phyloP scores from a whole-genome alignment of 116 monocot species.

The Cymodocea nodosa region DNA sequence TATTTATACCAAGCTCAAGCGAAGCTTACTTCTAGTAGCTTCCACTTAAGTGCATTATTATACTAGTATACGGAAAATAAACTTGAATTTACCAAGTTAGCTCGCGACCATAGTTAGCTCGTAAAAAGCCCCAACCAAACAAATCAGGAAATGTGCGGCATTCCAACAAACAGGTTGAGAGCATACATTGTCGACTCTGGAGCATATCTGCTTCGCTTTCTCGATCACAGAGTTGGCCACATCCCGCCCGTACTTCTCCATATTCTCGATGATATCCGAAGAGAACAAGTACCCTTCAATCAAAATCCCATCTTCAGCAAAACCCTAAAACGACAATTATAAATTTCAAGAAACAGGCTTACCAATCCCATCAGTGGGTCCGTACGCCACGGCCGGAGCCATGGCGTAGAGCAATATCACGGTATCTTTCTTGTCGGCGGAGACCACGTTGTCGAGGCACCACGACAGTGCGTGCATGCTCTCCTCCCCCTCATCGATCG shows the following conservation, averaged over 20 bases:
- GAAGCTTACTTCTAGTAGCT: too few species aligned
- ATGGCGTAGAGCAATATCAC: conserved; percentile 29
- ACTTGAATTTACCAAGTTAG: too few species aligned
- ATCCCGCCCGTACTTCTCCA: conserved; percentile 19
- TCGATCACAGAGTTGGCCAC: conserved; percentile 11
- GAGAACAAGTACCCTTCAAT: conserved; percentile 20
- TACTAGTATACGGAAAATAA: too few species aligned
- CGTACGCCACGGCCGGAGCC: conserved; percentile 13
- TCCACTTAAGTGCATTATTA: too few species aligned
- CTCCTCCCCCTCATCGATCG: conserved; percentile 56
- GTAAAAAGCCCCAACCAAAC: background rate
- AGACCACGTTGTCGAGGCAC: conserved; percentile 31
- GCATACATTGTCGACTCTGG: background rate
- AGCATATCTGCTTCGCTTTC: conserved; percentile 12
- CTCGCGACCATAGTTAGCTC: too few species aligned
- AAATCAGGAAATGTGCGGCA: background rate
- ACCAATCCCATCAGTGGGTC: conserved; percentile 28
- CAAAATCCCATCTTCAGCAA: background rate
- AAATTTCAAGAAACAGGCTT: background rate
- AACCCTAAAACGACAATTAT: background rate
- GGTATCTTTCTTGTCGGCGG: conserved; percentile 1
- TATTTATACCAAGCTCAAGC: too few species aligned
- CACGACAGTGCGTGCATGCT: conserved; percentile 44
- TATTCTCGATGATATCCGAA: conserved; percentile 10
- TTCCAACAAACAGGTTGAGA: background rate